A percentile compares a stretch with the other conserved stretches of the same genome.
These are phyloP conservation scores for Xylaria telfairii DNA, from an alignment of 495 filamentous ascomycete genomes.

Conservation along the genomic window DNA sequence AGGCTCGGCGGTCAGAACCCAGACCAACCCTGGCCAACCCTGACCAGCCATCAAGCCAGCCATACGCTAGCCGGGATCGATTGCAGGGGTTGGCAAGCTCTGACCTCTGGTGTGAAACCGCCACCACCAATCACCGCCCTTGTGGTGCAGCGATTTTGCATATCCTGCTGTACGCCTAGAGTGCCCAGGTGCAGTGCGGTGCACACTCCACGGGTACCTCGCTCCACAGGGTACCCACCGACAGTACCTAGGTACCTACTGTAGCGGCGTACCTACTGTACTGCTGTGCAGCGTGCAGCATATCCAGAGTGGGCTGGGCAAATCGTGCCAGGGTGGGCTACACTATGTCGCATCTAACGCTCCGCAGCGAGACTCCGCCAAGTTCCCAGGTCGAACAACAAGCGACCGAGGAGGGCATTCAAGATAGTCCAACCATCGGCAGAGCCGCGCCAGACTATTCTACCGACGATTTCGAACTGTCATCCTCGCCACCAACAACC, in stretches of 20 bases:
- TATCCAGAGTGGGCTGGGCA: slow-evolving; percentile 8
- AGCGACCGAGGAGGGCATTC: slow-evolving; percentile 24
- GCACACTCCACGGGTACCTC: background rate
- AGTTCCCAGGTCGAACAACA: slow-evolving; percentile 36
- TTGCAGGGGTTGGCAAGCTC: slow-evolving; percentile 14
- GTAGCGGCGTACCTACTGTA: slow-evolving; percentile 20
- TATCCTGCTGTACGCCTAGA: background rate
- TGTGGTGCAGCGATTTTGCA: slow-evolving; percentile 11
- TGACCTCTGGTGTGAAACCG: slow-evolving; percentile 22
- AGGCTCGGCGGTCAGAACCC: slow-evolving; percentile 35
- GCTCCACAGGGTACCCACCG: background rate
- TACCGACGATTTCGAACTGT: slow-evolving; percentile 27
- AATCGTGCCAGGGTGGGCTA: slow-evolving; percentile 12
- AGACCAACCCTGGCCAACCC: slow-evolving; percentile 18
- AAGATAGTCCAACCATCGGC: slow-evolving; percentile 37
- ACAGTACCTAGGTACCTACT: slow-evolving; percentile 20
- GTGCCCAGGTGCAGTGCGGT: background rate
- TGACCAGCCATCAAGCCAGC: slow-evolving; percentile 35
- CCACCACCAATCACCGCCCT: slow-evolving; percentile 12
- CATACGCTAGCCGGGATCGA: slow-evolving; percentile 14
- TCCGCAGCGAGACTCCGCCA: slow-evolving; percentile 46
- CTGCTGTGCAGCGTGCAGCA: background rate
- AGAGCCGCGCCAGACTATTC: slow-evolving; percentile 41
- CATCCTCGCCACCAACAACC: slow-evolving; percentile 23
- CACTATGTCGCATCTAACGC: slow-evolving; percentile 56